Percentiles rank a stretch among this genome's conserved stretches.
Evolutionary conservation across 345 rosid species (phyloP).

Genomic region (Erodium maritimum): DNA sequence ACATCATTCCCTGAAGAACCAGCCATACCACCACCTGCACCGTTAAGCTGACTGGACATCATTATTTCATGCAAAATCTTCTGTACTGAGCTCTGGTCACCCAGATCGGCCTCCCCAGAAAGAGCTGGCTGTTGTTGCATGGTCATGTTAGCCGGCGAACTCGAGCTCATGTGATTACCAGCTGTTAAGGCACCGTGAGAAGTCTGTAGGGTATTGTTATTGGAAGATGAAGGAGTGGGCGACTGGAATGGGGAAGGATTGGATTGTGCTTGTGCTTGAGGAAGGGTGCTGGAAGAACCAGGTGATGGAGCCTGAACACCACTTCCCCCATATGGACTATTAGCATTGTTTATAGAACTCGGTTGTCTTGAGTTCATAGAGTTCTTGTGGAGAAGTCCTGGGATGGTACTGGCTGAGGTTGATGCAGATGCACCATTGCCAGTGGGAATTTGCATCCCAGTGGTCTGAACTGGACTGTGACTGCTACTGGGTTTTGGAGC

Average conservation of each 20-base stretch:
- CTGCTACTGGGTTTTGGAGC: slow-evolving; percentile 12
- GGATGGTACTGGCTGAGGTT: slow-evolving; percentile 31
- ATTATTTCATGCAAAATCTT: slow-evolving; percentile 43
- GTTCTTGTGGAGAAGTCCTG: slow-evolving; percentile 39
- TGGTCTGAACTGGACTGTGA: slow-evolving; percentile 22
- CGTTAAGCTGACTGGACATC: slow-evolving; percentile 36
- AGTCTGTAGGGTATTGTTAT: slow-evolving; percentile 30
- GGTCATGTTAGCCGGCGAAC: slow-evolving; percentile 23
- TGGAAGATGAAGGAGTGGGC: slow-evolving; percentile 30
- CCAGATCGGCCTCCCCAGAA: slow-evolving; percentile 32
- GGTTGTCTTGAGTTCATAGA: slow-evolving; percentile 50
- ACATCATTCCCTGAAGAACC: slow-evolving; percentile 26
- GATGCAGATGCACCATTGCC: slow-evolving; percentile 28
- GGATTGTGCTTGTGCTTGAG: slow-evolving; percentile 23
- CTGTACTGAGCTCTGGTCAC: slow-evolving; percentile 43
- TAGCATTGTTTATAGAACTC: slow-evolving; percentile 25
- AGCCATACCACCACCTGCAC: slow-evolving; percentile 22
- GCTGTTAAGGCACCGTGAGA: slow-evolving; percentile 14
- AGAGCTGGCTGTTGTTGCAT: slow-evolving; percentile 30
- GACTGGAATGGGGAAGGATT: slow-evolving; percentile 36
- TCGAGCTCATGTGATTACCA: slow-evolving; percentile 20
- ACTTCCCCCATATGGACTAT: slow-evolving; percentile 34
- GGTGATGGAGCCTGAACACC: slow-evolving; percentile 40
- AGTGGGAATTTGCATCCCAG: slow-evolving; percentile 21
- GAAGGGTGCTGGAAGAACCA: slow-evolving; percentile 35